Conservation (phyloP, 176 grass and related monocot genomes). For the Eleusine coracana region DNA sequence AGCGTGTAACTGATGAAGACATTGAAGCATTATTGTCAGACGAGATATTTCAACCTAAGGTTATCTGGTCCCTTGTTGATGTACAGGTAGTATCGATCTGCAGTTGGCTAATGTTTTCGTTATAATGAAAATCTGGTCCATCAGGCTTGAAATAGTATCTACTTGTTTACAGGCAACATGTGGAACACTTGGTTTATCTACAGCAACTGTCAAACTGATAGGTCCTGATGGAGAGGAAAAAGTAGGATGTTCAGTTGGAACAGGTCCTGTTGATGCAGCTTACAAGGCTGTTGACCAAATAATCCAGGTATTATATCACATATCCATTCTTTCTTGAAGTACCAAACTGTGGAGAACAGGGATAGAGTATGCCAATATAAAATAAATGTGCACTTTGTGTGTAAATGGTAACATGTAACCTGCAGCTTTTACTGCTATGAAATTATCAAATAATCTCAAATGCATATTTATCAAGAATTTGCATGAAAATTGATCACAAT, state of each 20-base stretch:
- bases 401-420: too few species aligned
- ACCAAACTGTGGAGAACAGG: background rate
- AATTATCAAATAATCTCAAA: too few species aligned
- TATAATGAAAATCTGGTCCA: background rate
- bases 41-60: conserved; percentile 94
- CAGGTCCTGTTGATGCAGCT: conserved; percentile 94
- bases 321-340: conserved; percentile 8
- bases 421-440: too few species aligned
- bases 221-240: conserved; percentile 73
- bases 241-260: conserved; percentile 75
- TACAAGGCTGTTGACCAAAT: conserved; percentile 97
- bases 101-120: background rate
- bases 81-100: conserved; percentile 63
- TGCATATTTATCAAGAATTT: too few species aligned
- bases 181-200: conserved; percentile 88
- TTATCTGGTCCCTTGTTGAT: conserved; percentile 92
- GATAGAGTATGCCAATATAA: background rate
- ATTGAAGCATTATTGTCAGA: conserved; percentile 92
- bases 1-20: conserved; percentile 93
- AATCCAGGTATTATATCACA: conserved; percentile 59
- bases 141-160: conserved; percentile 4
- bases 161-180: conserved; percentile 66
- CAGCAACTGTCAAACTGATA: conserved; percentile 93
- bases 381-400: too few species aligned
- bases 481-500: too few species aligned